Evolutionary conservation across 2,329 filamentous ascomycete species (phyloP).

Genomic region (Hypoxylon sp.): DNA sequence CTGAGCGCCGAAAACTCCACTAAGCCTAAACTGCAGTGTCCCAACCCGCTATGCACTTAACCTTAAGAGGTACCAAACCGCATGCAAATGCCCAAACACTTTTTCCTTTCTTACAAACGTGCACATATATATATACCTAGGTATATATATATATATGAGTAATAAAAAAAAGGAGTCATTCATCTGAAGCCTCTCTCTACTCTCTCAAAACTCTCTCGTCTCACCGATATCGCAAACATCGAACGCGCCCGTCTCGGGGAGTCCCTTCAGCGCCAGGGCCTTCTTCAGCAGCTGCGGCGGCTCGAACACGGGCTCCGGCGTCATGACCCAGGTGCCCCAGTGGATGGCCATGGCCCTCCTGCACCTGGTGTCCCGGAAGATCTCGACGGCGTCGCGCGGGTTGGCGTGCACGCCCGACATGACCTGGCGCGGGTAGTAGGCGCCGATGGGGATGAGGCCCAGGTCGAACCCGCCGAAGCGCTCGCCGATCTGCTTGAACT

Average conservation of each 20-base stretch:
- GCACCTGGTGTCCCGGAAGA: slow-evolving; percentile 87
- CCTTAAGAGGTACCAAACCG: not conserved
- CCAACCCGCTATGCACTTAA: not conserved
- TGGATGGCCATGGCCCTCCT: slow-evolving; percentile 85
- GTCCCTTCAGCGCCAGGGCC: slow-evolving; percentile 74
- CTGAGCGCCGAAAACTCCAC: not conserved
- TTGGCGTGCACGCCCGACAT: slow-evolving; percentile 89
- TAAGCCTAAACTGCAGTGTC: too few species aligned
- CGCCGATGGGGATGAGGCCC: slow-evolving; percentile 92
- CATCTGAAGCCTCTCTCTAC: slow-evolving; percentile 30
- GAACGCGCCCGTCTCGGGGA: slow-evolving; percentile 79
- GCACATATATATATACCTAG: too few species aligned
- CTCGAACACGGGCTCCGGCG: slow-evolving; percentile 85
- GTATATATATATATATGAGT: too few species aligned
- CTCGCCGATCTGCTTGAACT: slow-evolving; percentile 85
- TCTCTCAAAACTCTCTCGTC: slow-evolving; percentile 75
- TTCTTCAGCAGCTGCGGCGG: slow-evolving; percentile 79
- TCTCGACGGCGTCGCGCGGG: slow-evolving; percentile 88
- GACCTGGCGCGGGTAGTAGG: slow-evolving; percentile 78
- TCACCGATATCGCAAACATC: slow-evolving; percentile 88
- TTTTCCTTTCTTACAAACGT: too few species aligned
- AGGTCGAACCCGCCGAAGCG: slow-evolving; percentile 88
- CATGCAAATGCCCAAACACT: too few species aligned
- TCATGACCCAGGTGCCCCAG: slow-evolving; percentile 92
- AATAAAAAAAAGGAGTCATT: too few species aligned